Base-by-base conservation (phyloP, 2,329 filamentous ascomycete genomes). In the Clonostachys solani region DNA sequence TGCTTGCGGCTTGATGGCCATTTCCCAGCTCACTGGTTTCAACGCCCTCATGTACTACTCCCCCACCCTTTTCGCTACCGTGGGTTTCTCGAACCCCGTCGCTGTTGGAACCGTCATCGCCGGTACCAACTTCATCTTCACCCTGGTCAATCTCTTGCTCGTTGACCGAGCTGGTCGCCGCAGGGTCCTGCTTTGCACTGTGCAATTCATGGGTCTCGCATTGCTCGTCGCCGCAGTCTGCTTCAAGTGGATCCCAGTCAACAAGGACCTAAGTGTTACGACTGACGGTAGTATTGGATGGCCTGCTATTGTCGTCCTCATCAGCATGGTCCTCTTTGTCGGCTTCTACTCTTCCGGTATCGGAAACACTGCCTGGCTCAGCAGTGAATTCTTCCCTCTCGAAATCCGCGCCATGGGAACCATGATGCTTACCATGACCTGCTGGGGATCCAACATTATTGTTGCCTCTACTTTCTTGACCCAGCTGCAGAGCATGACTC, bases 341-440 rank as follows among this genome's bases (percentile, higher is more conserved):
- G 54, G 53, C 2, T 56, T 48, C 13, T 59, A 58, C 10, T 52
- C 57, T 13, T 52, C 52, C 8, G 54, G 54, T 4, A 43, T 56
- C 0, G 54, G 52, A 5, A 54, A 50, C 33, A 52, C 56, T 5
- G 52, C 53, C 3, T 57, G 55, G 50, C 53, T 54, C 12, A 53
- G 52, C 1, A 57, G 54, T 47, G 55, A 57, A 8, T 53, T 56
- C 8, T 47, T 57, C 5, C 53, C 55, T 2, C 58, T 72, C 40
- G 69, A 74, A 46, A 69, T 74, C 5, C 63, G 72, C n/a, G 69
- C 69, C 5, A 53, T 67, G 42, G 72, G 63, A 44, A 74, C 68
- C 1, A 74, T 73, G 66, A 53, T 71, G 61, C 60, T 72, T 44
- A 73, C 69, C 7, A 68, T 68, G 46, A 67, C 63, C 17, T 64